Percentiles rank a stretch among this genome's conserved stretches.
Conservation (phyloP, 164 flowering plant genomes). For the Magnolia sinica region DNA sequence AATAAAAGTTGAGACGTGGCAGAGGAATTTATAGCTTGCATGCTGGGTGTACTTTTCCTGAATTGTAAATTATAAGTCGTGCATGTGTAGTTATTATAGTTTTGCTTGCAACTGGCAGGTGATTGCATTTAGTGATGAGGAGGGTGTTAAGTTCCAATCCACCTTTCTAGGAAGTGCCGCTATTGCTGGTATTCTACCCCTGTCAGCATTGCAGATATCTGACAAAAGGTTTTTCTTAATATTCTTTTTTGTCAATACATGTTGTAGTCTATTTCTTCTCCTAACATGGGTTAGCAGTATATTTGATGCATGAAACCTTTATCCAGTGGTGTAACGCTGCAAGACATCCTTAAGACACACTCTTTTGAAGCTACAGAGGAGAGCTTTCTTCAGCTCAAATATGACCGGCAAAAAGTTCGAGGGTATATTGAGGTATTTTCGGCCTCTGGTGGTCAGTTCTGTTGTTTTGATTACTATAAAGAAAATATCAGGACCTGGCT, state of each 20-base stretch:
- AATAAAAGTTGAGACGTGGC: neutral
- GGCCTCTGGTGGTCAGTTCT: neutral
- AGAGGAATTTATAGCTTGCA: neutral
- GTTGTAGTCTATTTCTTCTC: neutral
- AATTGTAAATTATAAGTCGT: neutral
- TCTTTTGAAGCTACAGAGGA: slow-evolving; percentile 58
- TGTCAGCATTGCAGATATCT: slow-evolving; percentile 54
- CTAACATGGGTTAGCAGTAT: neutral
- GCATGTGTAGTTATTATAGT: neutral
- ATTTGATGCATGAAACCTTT: slow-evolving; percentile 25
- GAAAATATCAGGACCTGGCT: neutral
- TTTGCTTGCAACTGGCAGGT: slow-evolving; percentile 44
- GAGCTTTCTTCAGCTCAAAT: slow-evolving; percentile 60
- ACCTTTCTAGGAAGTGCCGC: slow-evolving; percentile 97
- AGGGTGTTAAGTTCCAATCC: slow-evolving; percentile 93
- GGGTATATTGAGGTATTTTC: slow-evolving; percentile 85
- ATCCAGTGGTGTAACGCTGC: slow-evolving; percentile 72
- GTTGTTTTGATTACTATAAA: neutral
- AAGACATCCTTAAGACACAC: slow-evolving; percentile 63
- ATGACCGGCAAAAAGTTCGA: slow-evolving; percentile 71
- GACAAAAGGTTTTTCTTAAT: slow-evolving; percentile 71
- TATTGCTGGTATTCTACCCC: slow-evolving; percentile 76
- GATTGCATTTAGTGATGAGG: slow-evolving; percentile 98
- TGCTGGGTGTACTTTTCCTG: neutral
- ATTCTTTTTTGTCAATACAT: neutral